Evolutionary conservation across 345 rosid species (phyloP).

Genomic region (Aquilaria sinensis): DNA sequence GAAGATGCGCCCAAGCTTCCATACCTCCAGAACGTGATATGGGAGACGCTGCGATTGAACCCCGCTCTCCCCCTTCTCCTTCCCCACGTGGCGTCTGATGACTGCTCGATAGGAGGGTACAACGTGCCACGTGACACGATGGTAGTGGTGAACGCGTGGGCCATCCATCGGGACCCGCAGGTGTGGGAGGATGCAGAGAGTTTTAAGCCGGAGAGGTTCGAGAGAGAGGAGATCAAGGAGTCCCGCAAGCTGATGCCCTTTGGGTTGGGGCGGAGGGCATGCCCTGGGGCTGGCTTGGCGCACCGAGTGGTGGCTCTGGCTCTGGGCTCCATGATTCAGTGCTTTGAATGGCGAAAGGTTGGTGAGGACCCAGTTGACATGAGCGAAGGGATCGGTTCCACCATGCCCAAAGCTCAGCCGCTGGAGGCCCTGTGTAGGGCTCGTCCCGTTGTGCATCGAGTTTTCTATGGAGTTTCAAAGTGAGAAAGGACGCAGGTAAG

Average conservation of each 20-base stretch:
- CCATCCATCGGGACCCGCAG: conserved; percentile 8
- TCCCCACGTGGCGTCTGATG: conserved; percentile 5
- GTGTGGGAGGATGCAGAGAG: conserved; percentile 11
- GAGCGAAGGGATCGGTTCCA: conserved; percentile 6
- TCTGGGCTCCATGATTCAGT: conserved; percentile 11
- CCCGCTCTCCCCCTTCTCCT: conserved; percentile 6
- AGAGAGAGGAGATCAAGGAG: background rate
- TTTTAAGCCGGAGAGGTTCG: conserved; percentile 11
- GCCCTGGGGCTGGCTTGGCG: conserved; percentile 9
- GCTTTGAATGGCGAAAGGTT: conserved; percentile 13
- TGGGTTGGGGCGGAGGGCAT: conserved; percentile 12
- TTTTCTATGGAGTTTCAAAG: background rate
- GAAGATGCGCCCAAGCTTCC: conserved; percentile 4
- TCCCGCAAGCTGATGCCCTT: conserved; percentile 5
- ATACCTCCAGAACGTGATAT: conserved; percentile 5
- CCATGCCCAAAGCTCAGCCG: conserved; percentile 11
- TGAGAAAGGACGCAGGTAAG: too few species aligned
- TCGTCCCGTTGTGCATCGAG: conserved; percentile 4
- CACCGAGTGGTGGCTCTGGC: conserved; percentile 1
- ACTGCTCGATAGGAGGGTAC: conserved; percentile 12
- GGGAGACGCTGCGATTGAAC: conserved; percentile 8
- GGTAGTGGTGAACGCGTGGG: conserved; percentile 7
- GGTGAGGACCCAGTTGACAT: conserved; percentile 5
- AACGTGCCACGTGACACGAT: conserved; percentile 8
- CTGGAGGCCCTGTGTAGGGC: conserved; percentile 11